Percentiles rank a stretch among this genome's conserved stretches.
Conservation (phyloP, 2,329 filamentous ascomycete species). For the Tolypocladium paradoxum region DNA sequence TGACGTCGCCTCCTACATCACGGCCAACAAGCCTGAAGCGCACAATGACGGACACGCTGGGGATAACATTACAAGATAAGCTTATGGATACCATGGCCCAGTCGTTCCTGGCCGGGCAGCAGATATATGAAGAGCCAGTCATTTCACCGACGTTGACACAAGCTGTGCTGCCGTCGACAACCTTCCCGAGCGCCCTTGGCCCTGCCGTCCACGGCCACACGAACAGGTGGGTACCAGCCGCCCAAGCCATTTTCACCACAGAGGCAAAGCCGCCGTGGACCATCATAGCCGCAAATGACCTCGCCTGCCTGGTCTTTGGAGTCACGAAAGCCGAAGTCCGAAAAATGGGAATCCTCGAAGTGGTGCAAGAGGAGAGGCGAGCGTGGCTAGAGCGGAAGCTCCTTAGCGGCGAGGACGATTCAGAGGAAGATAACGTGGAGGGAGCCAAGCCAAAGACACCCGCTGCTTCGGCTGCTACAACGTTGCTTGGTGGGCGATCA, state of each 20-base stretch:
- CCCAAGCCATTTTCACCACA: constrained; percentile 97
- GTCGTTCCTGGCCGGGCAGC: constrained; percentile 52
- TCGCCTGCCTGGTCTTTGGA: constrained; percentile 97
- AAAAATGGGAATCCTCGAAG: constrained; percentile 88
- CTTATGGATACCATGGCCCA: constrained; percentile 77
- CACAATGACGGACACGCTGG: constrained; percentile 75
- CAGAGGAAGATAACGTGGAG: constrained; percentile 17
- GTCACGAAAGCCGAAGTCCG: constrained; percentile 92
- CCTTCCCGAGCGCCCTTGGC: constrained; percentile 36
- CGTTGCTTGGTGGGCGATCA: constrained; percentile 55
- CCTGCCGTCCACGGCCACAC: constrained; percentile 74
- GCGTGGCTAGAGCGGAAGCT: constrained; percentile 86
- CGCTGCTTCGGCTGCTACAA: constrained; percentile 31
- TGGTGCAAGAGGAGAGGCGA: constrained; percentile 80
- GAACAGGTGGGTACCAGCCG: constrained; percentile 79
- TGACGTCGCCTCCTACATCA: constrained; percentile 43
- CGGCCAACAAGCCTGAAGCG: constrained; percentile 64
- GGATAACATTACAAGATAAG: constrained; percentile 67
- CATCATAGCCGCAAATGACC: constrained; percentile 88
- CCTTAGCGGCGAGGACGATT: constrained; percentile 35
- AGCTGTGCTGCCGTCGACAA: constrained; percentile 27
- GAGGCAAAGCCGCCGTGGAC: constrained; percentile 86
- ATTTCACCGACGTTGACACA: constrained; percentile 32
- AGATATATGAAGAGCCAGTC: constrained; percentile 23
- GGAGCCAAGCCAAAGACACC: constrained; percentile 24